Percentiles rank a stretch among this genome's conserved stretches.
These are phyloP conservation scores for Ciborinia camelliae DNA, from an alignment of 2,329 filamentous ascomycete species.

Conservation along the genomic window DNA sequence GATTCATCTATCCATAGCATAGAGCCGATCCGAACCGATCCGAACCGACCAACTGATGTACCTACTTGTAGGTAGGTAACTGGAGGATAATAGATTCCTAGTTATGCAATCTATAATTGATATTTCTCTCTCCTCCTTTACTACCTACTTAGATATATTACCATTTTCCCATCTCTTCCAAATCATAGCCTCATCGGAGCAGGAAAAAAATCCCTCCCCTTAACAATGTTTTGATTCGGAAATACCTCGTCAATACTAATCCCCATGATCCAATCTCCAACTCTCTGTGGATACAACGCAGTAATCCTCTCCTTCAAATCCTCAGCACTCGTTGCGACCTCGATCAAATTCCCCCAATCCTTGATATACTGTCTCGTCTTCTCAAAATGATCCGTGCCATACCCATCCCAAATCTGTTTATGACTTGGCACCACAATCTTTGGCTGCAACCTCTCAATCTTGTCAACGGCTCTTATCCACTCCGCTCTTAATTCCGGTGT, in stretches of 20 bases:
- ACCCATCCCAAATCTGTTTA: slow-evolving; percentile 29
- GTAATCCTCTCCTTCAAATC: background rate
- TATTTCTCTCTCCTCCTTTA: too few relatives aligned
- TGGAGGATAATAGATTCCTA: too few relatives aligned
- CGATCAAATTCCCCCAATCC: slow-evolving; percentile 17
- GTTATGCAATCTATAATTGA: too few relatives aligned
- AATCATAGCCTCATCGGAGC: background rate
- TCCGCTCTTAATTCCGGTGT: slow-evolving; percentile 32
- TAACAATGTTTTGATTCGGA: background rate
- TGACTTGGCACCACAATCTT: slow-evolving; percentile 36
- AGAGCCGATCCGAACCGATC: too few relatives aligned
- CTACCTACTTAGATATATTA: too few relatives aligned
- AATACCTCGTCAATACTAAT: background rate
- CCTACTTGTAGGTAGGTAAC: too few relatives aligned
- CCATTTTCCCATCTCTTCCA: background rate
- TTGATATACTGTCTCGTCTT: slow-evolving; percentile 33
- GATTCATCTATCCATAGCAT: too few relatives aligned
- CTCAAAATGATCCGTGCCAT: slow-evolving; percentile 31
- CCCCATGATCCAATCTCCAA: slow-evolving; percentile 6
- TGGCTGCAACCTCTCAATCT: slow-evolving; percentile 35
- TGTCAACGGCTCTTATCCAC: slow-evolving; percentile 37
- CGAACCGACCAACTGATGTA: too few relatives aligned
- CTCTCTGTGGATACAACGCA: slow-evolving; percentile 1
- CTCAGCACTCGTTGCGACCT: background rate
- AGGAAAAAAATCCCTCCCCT: slow-evolving; percentile 6